Evolutionary conservation across 2,329 filamentous ascomycete genomes (phyloP).

Genomic region (Neofusicoccum laricinum): DNA sequence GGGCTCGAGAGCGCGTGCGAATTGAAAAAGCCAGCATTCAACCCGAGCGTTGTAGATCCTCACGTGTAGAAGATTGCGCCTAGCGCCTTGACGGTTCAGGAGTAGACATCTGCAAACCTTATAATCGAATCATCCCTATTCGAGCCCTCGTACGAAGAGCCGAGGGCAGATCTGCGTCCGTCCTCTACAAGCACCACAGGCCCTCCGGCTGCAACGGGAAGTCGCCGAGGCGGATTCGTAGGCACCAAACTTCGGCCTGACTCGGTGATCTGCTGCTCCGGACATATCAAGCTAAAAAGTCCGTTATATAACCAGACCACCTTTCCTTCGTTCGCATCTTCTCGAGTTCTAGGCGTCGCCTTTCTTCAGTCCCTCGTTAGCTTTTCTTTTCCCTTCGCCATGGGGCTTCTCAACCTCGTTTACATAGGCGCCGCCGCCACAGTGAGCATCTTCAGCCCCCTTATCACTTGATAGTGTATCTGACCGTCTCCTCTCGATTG

Average conservation of each 20-base stretch:
- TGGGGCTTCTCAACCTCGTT: conserved; percentile 6
- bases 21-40: too few species aligned
- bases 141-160: background rate
- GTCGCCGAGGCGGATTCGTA: background rate
- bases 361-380: background rate
- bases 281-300: background rate
- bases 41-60: background rate
- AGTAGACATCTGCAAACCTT: background rate
- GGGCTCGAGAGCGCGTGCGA: too few species aligned
- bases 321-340: background rate
- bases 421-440: background rate
- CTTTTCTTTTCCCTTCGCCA: background rate
- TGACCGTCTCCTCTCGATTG: background rate
- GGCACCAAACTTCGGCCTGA: background rate
- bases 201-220: background rate
- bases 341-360: background rate
- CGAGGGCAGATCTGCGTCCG: background rate
- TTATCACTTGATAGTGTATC: background rate
- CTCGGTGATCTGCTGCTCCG: background rate
- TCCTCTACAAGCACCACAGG: background rate
- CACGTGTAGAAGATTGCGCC: background rate
- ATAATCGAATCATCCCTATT: conserved; percentile 2
- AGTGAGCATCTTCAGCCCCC: background rate
- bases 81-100: background rate
- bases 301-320: background rate